Evolutionary conservation across 768 basidiomycete genomes (phyloP), one percentile per base, ranked within the genome.

Genomic region (Coprinellus aureogranulatus): DNA sequence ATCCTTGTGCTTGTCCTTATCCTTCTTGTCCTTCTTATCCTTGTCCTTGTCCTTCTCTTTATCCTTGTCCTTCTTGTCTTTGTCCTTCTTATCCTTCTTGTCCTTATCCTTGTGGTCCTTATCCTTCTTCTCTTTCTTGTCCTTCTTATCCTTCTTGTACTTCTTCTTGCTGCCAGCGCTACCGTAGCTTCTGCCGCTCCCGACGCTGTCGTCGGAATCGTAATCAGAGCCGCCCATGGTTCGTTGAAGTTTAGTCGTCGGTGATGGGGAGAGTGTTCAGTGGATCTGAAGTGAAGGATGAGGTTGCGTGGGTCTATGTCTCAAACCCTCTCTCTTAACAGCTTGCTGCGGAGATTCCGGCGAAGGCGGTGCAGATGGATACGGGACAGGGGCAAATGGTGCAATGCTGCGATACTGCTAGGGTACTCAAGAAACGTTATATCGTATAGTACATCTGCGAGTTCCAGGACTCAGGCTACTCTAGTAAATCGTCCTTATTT

Each of bases 41-140:
- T 59, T 61, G 37, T 44, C 54, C 46, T 61, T 57, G 26, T 58
- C 49, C 30, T 64, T 55, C 56, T 64, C 59, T n/a, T 63, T 58
- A 25, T 62, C 54, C n/a, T 61, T 51, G 28, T 60, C 54, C 1
- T 66, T 50, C 20, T 65, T 53, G 18, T 64, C 59, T n/a, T 66
- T 55, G 6, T 66, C 66, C 30, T 70, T 57, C 28, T 74, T 64
- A 65, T 71, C 63, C 26, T 66, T 55, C 30, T 68, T 54, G 23
- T 61, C 42, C 34, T 62, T 62, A 28, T 64, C 51, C 37, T 61
- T 62, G 3, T 59, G 58, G 48, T 64, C 61, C 56, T 64, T 62
- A 12, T 62, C 62, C 53, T 66, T 61, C 60, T 65, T 59, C 4
- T 65, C 60, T 41, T 63, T 63, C 11, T 64, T 54, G 30, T 63